Percentiles rank a stretch among this genome's conserved stretches.
Evolutionary conservation across 2,329 filamentous ascomycete genomes (phyloP).

Genomic region (Madurella mycetomatis): DNA sequence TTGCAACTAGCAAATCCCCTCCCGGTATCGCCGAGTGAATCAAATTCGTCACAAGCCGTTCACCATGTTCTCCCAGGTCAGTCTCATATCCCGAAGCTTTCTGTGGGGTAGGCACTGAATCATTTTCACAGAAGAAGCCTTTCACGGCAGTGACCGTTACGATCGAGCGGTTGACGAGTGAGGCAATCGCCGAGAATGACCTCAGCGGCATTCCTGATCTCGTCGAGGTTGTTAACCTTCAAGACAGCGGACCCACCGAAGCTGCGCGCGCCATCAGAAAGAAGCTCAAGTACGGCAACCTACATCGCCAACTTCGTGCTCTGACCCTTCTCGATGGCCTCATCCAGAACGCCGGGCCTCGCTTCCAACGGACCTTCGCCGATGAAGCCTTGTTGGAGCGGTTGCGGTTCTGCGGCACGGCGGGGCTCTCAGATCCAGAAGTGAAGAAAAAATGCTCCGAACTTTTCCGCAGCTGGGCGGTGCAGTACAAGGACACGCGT

Average conservation of each 20-base stretch:
- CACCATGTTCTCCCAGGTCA: slow-evolving; percentile 25
- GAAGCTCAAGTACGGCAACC: slow-evolving; percentile 96
- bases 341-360: slow-evolving; percentile 86
- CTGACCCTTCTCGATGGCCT: slow-evolving; percentile 86
- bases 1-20: too few species aligned
- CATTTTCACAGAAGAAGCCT: slow-evolving; percentile 63
- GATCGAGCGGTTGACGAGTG: slow-evolving; percentile 84
- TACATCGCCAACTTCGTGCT: slow-evolving; percentile 87
- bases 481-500: slow-evolving; percentile 72
- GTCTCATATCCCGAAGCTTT: not conserved
- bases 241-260: slow-evolving; percentile 80
- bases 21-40: too few species aligned
- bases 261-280: slow-evolving; percentile 90
- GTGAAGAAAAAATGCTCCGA: slow-evolving; percentile 87
- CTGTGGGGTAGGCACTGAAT: not conserved
- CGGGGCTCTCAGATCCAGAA: slow-evolving; percentile 74
- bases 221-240: slow-evolving; percentile 88
- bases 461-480: slow-evolving; percentile 82
- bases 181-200: slow-evolving; percentile 87
- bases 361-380: slow-evolving; percentile 81
- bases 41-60: not conserved
- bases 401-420: slow-evolving; percentile 79
- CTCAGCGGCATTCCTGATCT: slow-evolving; percentile 88
- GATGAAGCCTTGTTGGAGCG: slow-evolving; percentile 91
- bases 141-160: slow-evolving; percentile 92